These are phyloP conservation scores for Ophiostoma fasciatum DNA, from an alignment of 2,329 filamentous ascomycete genomes.

Conservation along the genomic window DNA sequence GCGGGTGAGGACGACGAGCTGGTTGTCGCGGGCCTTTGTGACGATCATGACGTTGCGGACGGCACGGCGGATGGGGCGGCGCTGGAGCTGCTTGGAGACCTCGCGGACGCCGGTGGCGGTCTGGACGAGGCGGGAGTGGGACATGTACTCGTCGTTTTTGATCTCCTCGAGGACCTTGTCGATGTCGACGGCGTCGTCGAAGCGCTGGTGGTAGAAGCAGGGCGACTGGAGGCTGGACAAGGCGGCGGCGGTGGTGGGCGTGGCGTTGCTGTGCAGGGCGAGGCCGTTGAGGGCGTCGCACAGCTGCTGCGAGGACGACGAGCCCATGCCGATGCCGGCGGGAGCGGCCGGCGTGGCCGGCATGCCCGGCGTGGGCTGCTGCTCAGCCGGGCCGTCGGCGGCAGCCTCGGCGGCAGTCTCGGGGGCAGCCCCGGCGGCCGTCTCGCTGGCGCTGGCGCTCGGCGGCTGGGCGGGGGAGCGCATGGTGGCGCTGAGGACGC, in stretches of 20 bases:
- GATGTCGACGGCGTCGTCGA: conserved; percentile 91
- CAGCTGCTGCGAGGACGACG: conserved; percentile 44
- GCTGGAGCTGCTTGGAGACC: conserved; percentile 87
- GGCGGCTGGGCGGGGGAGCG: conserved; percentile 18
- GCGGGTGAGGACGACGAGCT: conserved; percentile 74
- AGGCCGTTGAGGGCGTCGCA: conserved; percentile 45
- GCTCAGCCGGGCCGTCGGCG: too few species aligned
- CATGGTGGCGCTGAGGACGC: conserved; percentile 35
- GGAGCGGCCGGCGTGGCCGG: not conserved
- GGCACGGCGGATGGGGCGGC: conserved; percentile 78
- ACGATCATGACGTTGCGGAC: conserved; percentile 96
- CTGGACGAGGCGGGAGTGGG: conserved; percentile 85
- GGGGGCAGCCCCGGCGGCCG: not conserved
- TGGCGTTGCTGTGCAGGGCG: conserved; percentile 23
- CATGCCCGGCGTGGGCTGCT: not conserved
- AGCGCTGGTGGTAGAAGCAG: conserved; percentile 95
- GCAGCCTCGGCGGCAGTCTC: not conserved
- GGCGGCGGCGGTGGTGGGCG: conserved; percentile 26
- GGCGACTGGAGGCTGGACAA: conserved; percentile 71
- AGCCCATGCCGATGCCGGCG: not conserved
- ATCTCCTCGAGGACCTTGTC: conserved; percentile 93
- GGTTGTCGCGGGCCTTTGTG: conserved; percentile 92
- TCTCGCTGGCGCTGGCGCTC: not conserved
- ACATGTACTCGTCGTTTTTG: conserved; percentile 74
- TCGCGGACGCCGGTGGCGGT: conserved; percentile 91